Evolutionary conservation across 148 eudicot genomes (phyloP).

Genomic region (Vaccinium vitisidaea): DNA sequence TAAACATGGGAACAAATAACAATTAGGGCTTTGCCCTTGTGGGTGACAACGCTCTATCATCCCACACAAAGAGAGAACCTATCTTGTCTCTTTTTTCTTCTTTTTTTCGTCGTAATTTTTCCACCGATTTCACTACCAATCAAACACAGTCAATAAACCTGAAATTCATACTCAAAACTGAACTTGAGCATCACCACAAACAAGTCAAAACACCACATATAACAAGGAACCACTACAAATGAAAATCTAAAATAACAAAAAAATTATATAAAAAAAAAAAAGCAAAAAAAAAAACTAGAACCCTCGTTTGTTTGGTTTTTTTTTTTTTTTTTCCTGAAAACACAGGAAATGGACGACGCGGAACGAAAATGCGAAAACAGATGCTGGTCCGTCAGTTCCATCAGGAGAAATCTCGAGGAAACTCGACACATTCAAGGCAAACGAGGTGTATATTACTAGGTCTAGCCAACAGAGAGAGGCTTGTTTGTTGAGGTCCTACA

Average conservation of each 20-base stretch:
- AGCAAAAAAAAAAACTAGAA: neutral
- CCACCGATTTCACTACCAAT: neutral
- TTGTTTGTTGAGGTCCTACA: neutral
- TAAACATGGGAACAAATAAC: neutral
- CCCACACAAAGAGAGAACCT: neutral
- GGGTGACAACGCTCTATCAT: neutral
- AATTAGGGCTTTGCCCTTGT: neutral
- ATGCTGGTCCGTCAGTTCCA: neutral
- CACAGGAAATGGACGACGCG: neutral
- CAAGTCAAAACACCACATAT: neutral
- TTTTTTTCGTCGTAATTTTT: neutral
- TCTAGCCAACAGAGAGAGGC: neutral
- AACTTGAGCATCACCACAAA: neutral
- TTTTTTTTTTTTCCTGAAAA: neutral
- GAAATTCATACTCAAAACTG: neutral
- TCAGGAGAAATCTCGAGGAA: neutral
- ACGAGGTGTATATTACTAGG: neutral
- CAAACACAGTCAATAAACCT: neutral
- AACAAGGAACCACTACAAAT: neutral
- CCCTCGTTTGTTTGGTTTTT: neutral
- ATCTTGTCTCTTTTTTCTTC: neutral
- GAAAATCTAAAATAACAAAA: neutral
- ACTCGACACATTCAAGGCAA: conserved; percentile 8
- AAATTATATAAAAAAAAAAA: neutral
- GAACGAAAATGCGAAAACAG: neutral